Conservation (phyloP, 371 early-diverging fungal genomes). For the Blakeslea trispora region DNA sequence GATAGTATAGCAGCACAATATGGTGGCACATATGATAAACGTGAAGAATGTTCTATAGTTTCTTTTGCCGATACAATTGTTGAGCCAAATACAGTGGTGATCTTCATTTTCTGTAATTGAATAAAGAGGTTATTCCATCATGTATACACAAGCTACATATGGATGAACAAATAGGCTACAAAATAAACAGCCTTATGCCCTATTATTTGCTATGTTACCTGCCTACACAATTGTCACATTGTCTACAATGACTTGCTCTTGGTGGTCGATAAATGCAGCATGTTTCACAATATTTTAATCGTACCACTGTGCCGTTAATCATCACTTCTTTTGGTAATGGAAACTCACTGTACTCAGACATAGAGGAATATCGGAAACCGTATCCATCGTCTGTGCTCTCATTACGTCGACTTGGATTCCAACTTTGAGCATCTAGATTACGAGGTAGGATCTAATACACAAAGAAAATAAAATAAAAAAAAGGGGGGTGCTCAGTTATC, state of each 20-base stretch:
- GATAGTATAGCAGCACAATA: constrained; percentile 34
- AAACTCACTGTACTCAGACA: constrained; percentile 22
- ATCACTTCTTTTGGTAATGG: constrained; percentile 58
- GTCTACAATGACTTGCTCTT: constrained; percentile 84
- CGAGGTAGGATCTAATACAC: constrained; percentile 68
- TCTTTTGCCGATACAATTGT: constrained; percentile 90
- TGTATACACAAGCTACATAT: too few relatives aligned
- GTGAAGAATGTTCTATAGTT: constrained; percentile 88
- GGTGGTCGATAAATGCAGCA: constrained; percentile 93
- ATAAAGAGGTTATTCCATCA: too few relatives aligned
- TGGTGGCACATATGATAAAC: constrained; percentile 63
- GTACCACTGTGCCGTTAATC: constrained; percentile 62
- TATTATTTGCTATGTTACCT: constrained; percentile 16
- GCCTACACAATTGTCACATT: constrained; percentile 93
- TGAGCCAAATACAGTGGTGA: constrained; percentile 95
- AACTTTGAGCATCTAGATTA: constrained; percentile 52
- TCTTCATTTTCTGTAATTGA: constrained; percentile 74
- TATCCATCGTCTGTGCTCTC: constrained; percentile 1
- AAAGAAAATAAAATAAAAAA: too few relatives aligned
- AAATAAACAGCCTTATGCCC: too few relatives aligned
- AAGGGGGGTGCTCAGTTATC: too few relatives aligned
- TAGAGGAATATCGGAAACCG: constrained; percentile 21
- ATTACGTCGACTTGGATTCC: background rate
- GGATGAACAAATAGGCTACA: too few relatives aligned
- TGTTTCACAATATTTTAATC: constrained; percentile 88